Percentiles rank a stretch among this genome's conserved stretches.
Evolutionary conservation across 495 filamentous ascomycete species (phyloP).

Genomic region (Penicillium maclennaniae): DNA sequence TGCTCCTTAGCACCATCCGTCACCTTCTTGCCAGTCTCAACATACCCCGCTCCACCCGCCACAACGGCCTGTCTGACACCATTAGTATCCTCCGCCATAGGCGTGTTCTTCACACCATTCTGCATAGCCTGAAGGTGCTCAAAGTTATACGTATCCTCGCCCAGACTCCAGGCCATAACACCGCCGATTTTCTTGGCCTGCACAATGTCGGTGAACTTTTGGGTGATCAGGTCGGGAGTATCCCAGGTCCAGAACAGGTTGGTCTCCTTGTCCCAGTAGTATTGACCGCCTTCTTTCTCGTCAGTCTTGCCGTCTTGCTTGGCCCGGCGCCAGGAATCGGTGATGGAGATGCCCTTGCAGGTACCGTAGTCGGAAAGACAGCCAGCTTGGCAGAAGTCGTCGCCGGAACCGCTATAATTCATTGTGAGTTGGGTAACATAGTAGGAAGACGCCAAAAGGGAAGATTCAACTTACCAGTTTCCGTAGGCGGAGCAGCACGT

Average conservation of each 20-base stretch:
- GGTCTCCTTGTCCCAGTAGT: conserved; percentile 59
- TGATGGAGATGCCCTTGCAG: conserved; percentile 39
- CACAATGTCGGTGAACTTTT: conserved; percentile 62
- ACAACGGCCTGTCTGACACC: neutral
- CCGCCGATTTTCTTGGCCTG: conserved; percentile 58
- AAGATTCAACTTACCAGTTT: conserved; percentile 28
- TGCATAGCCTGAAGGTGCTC: conserved; percentile 58
- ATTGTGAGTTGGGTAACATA: conserved; percentile 4
- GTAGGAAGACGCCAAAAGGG: no score
- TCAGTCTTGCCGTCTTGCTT: conserved; percentile 54
- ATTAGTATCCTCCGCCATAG: neutral
- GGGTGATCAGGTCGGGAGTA: conserved; percentile 55
- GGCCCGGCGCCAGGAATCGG: conserved; percentile 47
- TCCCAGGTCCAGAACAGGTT: conserved; percentile 76
- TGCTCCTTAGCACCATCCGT: neutral
- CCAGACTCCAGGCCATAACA: conserved; percentile 70
- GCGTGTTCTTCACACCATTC: conserved; percentile 31
- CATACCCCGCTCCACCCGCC: neutral
- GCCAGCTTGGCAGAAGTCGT: conserved; percentile 35
- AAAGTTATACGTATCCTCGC: conserved; percentile 62
- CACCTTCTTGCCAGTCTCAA: neutral
- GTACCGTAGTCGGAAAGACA: conserved; percentile 42
- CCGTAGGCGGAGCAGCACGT: conserved; percentile 37
- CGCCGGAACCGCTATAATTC: conserved; percentile 28
- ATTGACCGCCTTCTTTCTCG: conserved; percentile 57